Evolutionary conservation across 176 grass and related monocot species (phyloP).

Genomic region (Secale cereale): DNA sequence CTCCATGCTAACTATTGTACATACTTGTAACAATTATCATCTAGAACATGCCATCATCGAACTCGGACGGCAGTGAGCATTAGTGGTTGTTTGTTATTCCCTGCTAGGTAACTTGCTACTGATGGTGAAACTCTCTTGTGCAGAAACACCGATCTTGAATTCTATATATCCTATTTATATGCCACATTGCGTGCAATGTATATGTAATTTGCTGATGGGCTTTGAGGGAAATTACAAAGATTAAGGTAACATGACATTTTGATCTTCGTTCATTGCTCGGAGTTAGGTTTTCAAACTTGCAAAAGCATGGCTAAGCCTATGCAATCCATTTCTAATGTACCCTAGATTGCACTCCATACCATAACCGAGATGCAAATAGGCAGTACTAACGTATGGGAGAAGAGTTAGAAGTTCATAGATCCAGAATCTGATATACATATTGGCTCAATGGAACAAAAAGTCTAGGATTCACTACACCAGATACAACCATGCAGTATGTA

Average conservation of each 20-base stretch:
- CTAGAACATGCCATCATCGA: too few species aligned
- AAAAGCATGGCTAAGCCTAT: neutral
- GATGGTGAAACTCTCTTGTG: too few species aligned
- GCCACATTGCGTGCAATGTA: too few species aligned
- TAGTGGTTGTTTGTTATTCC: too few species aligned
- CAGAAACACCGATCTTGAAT: too few species aligned
- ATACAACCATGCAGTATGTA: conserved; percentile 20
- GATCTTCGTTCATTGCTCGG: neutral
- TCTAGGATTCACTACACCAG: neutral
- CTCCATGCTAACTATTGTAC: too few species aligned
- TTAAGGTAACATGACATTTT: neutral
- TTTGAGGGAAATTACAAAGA: too few species aligned
- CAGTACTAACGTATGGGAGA: conserved; percentile 75
- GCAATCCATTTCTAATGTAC: neutral
- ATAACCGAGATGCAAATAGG: conserved; percentile 99
- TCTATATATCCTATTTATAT: too few species aligned
- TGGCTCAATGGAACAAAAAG: neutral
- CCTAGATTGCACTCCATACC: conserved; percentile 83
- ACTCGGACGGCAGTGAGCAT: too few species aligned
- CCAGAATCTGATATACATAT: conserved; percentile 13
- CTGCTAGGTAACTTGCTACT: too few species aligned
- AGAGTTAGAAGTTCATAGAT: conserved; percentile 92
- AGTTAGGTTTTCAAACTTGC: neutral
- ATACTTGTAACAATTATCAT: too few species aligned
- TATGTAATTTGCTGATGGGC: too few species aligned